phyloP scores from a whole-genome alignment of 495 filamentous ascomycete genomes.

The Podospora didyma region DNA sequence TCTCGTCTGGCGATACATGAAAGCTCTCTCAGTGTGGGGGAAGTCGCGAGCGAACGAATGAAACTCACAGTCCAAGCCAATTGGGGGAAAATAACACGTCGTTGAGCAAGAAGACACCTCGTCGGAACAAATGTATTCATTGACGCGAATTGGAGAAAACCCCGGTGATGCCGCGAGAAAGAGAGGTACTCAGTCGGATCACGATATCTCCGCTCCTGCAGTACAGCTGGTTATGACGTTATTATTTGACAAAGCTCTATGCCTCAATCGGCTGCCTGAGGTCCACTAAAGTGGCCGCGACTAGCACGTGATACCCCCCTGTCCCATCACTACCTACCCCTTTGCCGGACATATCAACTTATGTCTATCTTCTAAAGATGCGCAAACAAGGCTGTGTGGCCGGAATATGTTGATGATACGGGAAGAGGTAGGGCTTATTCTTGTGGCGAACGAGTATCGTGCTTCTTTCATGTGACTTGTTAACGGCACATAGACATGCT shows the following conservation, averaged over 20 bases:
- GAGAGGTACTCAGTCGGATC: background rate
- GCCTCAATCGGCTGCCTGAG: background rate
- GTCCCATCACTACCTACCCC: background rate
- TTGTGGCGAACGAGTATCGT: too few relatives aligned
- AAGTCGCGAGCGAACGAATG: too few relatives aligned
- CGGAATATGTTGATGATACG: too few relatives aligned
- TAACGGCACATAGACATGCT: too few relatives aligned
- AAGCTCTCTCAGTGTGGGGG: too few relatives aligned
- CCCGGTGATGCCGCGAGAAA: background rate
- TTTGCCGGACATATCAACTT: background rate
- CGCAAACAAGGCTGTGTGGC: too few relatives aligned
- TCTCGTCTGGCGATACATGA: too few relatives aligned
- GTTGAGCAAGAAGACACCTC: constrained; percentile 14
- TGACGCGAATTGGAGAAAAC: constrained; percentile 1
- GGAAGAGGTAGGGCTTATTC: too few relatives aligned
- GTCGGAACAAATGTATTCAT: constrained; percentile 31
- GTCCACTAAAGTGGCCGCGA: background rate
- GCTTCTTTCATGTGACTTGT: too few relatives aligned
- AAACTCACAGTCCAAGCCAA: background rate
- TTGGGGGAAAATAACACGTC: background rate
- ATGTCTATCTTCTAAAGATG: background rate
- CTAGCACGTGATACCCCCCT: background rate
- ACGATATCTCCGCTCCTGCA: background rate
- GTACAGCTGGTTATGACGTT: constrained; percentile 1
- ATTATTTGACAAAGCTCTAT: background rate